Conservation (phyloP, 2,329 filamentous ascomycete species). For the Diplodia corticola region DNA sequence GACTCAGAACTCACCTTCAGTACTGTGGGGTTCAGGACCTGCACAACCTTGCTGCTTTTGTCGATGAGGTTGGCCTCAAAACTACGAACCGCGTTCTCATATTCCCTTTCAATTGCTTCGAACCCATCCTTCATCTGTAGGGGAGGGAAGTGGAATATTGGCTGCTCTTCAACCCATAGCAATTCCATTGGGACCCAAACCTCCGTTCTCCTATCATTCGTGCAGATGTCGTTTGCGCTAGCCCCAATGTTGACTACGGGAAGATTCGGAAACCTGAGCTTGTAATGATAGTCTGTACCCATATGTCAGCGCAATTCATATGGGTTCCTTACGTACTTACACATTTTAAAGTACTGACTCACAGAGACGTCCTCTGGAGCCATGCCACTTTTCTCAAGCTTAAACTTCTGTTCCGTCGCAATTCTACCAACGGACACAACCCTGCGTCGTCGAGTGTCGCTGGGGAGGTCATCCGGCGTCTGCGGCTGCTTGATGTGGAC, state of each 20-base stretch:
- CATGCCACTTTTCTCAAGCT: background rate
- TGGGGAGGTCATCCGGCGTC: background rate
- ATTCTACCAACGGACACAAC: background rate
- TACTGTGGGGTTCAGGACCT: background rate
- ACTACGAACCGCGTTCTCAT: background rate
- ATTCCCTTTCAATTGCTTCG: background rate
- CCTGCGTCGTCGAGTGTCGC: background rate
- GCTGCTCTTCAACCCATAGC: background rate
- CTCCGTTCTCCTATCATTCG: no score
- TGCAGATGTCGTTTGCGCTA: background rate
- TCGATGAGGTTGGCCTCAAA: background rate
- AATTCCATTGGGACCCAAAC: background rate
- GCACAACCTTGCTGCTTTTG: background rate
- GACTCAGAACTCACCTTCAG: background rate
- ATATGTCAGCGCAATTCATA: background rate
- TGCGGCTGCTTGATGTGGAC: background rate
- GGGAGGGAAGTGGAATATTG: background rate
- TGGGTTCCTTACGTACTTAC: background rate
- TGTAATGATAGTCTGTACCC: background rate
- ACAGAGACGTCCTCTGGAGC: background rate
- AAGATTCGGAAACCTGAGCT: background rate
- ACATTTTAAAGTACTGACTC: background rate
- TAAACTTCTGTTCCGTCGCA: background rate
- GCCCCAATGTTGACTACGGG: background rate
- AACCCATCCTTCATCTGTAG: background rate